Evolutionary conservation across 495 filamentous ascomycete genomes (phyloP).

Genomic region (Thozetella sp.): DNA sequence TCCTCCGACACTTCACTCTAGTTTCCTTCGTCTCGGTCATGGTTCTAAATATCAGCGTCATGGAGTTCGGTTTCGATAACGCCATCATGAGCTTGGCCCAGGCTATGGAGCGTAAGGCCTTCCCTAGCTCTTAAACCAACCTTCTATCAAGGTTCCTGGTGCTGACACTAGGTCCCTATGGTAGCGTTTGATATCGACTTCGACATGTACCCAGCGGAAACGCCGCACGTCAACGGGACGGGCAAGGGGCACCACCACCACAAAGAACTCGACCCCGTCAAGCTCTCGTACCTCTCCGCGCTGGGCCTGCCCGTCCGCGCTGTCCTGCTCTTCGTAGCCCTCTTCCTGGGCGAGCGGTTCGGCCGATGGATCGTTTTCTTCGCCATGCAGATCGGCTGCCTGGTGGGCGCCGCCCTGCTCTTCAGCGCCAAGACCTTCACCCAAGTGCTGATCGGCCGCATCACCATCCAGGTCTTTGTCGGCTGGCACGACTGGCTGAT

Average conservation of each 20-base stretch:
- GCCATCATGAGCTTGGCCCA: slow-evolving; percentile 3
- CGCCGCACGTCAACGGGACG: background rate
- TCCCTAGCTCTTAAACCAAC: too few species aligned
- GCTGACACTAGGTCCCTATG: background rate
- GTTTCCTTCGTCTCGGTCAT: slow-evolving; percentile 1
- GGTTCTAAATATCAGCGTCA: slow-evolving; percentile 4
- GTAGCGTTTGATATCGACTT: slow-evolving; percentile 5
- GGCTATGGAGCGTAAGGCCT: slow-evolving; percentile 3
- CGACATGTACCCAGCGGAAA: background rate
- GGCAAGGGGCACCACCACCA: background rate
- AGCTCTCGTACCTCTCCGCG: background rate
- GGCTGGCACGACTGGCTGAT: slow-evolving; percentile 52
- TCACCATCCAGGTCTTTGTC: slow-evolving; percentile 43
- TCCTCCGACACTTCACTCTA: slow-evolving; percentile 3
- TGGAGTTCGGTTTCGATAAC: slow-evolving; percentile 9
- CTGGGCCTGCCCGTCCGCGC: slow-evolving; percentile 5
- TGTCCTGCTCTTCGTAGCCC: background rate
- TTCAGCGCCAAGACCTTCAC: background rate
- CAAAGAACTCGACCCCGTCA: slow-evolving; percentile 1
- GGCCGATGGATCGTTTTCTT: slow-evolving; percentile 7
- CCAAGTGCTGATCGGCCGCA: background rate
- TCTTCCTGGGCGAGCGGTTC: slow-evolving; percentile 6
- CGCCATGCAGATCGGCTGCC: slow-evolving; percentile 5
- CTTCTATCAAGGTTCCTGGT: background rate
- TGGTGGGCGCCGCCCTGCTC: background rate